phyloP scores from a whole-genome alignment of 768 basidiomycete species.

The Suillus lakei region DNA sequence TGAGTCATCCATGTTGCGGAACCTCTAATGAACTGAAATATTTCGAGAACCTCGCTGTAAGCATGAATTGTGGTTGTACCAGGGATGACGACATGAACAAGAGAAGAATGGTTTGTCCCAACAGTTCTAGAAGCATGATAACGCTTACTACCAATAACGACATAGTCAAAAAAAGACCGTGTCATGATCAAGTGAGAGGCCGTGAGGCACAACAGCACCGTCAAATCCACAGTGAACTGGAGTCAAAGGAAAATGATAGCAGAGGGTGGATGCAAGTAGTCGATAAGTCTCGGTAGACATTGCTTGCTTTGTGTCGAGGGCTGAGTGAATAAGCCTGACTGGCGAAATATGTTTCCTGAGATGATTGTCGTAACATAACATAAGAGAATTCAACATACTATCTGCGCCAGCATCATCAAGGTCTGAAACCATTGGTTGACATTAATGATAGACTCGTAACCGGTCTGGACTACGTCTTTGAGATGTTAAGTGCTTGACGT shows the following conservation, averaged over 20 bases:
- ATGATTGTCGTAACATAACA: neutral
- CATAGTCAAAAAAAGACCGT: conserved; percentile 11
- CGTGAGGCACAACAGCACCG: neutral
- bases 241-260: conserved; percentile 1
- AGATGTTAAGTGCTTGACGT: no score
- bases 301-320: no score
- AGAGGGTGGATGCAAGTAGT: conserved; percentile 6
- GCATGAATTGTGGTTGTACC: neutral
- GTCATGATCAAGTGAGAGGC: neutral
- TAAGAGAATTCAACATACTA: no score
- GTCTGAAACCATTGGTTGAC: no score
- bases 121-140: conserved; percentile 1
- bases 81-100: neutral
- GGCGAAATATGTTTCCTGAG: conserved; percentile 1
- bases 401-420: no score
- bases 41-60: conserved; percentile 5
- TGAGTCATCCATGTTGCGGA: neutral
- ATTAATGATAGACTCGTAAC: no score
- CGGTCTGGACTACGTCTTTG: no score
- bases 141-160: conserved; percentile 3
- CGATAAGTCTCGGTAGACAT: conserved; percentile 6
- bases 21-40: conserved; percentile 4
- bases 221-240: conserved; percentile 4
- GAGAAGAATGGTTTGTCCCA: neutral
- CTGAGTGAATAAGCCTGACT: conserved; percentile 3